These are phyloP conservation scores for Fusarium pininemorale DNA, from an alignment of 2,329 filamentous ascomycete genomes.

Conservation along the genomic window DNA sequence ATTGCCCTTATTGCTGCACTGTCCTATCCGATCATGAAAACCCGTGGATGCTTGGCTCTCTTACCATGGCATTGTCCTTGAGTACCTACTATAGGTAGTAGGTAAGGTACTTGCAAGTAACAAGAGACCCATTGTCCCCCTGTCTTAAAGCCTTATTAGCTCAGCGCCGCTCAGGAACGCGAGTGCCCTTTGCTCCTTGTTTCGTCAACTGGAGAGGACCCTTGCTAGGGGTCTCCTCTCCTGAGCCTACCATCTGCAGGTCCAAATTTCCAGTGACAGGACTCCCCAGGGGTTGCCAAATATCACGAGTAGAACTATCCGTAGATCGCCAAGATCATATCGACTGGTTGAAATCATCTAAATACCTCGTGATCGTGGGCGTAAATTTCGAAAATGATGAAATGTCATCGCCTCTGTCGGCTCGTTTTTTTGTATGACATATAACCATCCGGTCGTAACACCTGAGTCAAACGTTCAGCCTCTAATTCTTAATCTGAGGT, in stretches of 20 bases:
- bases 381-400: neutral
- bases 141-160: constrained; percentile 20
- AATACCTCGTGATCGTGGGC: neutral
- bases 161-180: constrained; percentile 22
- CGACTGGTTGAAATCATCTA: neutral
- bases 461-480: neutral
- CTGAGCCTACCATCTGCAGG: constrained; percentile 36
- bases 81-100: no score
- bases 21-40: neutral
- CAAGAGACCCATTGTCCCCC: constrained; percentile 15
- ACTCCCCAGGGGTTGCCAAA: constrained; percentile 11
- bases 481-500: neutral
- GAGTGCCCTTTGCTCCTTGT: constrained; percentile 29
- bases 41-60: neutral
- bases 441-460: no score
- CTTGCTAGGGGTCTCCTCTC: constrained; percentile 39
- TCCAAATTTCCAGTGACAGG: constrained; percentile 44
- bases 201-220: constrained; percentile 33
- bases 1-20: neutral
- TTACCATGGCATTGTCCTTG: neutral
- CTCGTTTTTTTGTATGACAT: neutral
- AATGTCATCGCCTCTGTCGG: neutral
- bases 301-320: neutral
- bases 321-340: neutral
- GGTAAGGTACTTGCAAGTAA: constrained; percentile 17